Conservation (phyloP, 345 rosid genomes). For the Dipteronia sinensis region DNA sequence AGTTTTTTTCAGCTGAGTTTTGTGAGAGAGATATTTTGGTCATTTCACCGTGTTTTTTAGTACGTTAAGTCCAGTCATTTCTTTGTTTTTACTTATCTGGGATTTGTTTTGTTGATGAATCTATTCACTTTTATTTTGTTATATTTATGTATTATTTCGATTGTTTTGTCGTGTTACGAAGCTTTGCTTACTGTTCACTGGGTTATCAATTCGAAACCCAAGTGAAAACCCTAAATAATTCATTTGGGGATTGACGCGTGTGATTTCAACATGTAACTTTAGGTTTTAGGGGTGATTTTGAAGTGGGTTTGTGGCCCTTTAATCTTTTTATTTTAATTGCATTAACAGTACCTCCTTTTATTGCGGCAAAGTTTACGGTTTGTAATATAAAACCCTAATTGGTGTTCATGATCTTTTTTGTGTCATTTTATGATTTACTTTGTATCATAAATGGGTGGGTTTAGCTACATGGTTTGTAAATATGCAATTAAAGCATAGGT, state of each 20-base stretch:
- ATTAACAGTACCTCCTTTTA: conserved; percentile 17
- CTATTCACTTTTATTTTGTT: conserved; percentile 39
- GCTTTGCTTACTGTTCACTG: conserved; percentile 38
- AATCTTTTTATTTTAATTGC: conserved; percentile 3
- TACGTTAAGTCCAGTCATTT: conserved; percentile 44
- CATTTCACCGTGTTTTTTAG: conserved; percentile 52
- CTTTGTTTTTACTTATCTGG: conserved; percentile 35
- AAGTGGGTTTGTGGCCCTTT: conserved; percentile 26
- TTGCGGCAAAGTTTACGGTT: conserved; percentile 1
- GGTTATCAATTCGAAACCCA: conserved; percentile 29
- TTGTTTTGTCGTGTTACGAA: conserved; percentile 26
- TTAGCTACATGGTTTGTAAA: conserved; percentile 15
- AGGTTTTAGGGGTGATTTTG: conserved; percentile 23
- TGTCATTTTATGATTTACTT: conserved; percentile 27
- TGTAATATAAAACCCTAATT: conserved; percentile 55
- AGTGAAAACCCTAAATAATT: conserved; percentile 50
- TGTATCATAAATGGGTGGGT: conserved; percentile 25
- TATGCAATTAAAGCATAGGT: conserved; percentile 19
- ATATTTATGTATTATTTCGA: conserved; percentile 34
- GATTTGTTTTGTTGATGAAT: conserved; percentile 40
- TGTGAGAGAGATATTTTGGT: conserved; percentile 33
- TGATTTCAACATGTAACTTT: conserved; percentile 18
- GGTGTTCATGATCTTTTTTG: conserved; percentile 16
- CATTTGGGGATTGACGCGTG: conserved; percentile 24
- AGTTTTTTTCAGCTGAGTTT: conserved; percentile 29